Conservation (phyloP, 495 filamentous ascomycete genomes). For the Penicillium cosmopolitanum region DNA sequence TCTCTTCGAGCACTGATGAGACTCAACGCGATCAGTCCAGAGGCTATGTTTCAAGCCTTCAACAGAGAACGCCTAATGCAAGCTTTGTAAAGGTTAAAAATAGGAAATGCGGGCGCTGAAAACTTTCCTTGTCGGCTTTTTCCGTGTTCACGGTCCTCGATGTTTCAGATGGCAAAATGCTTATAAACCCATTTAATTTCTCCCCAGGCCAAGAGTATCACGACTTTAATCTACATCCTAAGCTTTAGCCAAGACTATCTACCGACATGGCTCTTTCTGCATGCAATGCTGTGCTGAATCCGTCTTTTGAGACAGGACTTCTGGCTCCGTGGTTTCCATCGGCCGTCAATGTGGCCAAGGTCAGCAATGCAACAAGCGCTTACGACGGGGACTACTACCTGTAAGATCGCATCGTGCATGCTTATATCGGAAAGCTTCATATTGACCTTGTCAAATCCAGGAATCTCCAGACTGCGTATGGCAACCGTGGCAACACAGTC, state of each 20-base stretch:
- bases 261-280: conserved; percentile 23
- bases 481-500: conserved; percentile 28
- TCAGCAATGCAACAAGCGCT: conserved; percentile 23
- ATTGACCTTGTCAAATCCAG: conserved; percentile 8
- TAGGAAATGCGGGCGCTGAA: not conserved
- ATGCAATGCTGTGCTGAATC: conserved; percentile 31
- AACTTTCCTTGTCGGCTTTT: not conserved
- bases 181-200: not conserved
- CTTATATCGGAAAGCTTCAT: not conserved
- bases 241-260: conserved; percentile 4
- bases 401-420: conserved; percentile 15
- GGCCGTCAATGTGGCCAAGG: conserved; percentile 24
- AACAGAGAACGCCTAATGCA: too few species aligned
- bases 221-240: not conserved
- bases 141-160: not conserved
- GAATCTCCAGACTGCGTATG: conserved; percentile 25
- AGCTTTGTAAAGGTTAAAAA: not conserved
- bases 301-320: conserved; percentile 30
- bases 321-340: conserved; percentile 29
- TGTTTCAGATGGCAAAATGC: conserved; percentile 3
- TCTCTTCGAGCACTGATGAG: not conserved
- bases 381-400: conserved; percentile 31
- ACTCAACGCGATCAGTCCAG: not conserved
- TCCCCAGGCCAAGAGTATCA: not conserved
- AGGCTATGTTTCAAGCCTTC: not conserved